Conservation (phyloP, 106 monocot genomes). For the Cymbidium sinense region DNA sequence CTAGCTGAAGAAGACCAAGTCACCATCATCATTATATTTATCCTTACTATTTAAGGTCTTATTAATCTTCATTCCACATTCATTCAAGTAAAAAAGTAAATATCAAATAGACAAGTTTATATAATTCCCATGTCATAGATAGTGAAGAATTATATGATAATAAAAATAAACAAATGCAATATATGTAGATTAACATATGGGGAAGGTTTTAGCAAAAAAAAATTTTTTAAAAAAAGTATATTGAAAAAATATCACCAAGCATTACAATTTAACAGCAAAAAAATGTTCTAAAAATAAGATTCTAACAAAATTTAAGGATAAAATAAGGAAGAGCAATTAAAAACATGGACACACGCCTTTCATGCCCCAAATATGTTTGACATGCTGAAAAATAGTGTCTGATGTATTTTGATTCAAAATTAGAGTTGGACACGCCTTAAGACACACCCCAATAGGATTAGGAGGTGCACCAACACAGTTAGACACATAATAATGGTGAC, state of each 20-base stretch:
- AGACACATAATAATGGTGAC: no score
- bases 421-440: no score
- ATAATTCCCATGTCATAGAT: neutral
- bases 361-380: no score
- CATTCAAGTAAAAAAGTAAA: neutral
- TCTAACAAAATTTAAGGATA: neutral
- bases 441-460: no score
- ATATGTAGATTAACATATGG: neutral
- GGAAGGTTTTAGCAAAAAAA: neutral
- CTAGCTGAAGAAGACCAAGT: constrained; percentile 36
- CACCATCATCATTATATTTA: neutral
- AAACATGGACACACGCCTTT: no score
- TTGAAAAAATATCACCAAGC: neutral
- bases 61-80: neutral
- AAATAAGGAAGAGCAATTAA: no score
- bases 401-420: no score
- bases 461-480: no score
- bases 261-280: neutral
- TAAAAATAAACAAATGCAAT: neutral
- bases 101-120: neutral
- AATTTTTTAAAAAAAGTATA: neutral
- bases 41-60: neutral
- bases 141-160: neutral
- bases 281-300: neutral
- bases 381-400: no score